Base-by-base conservation (phyloP, 2,329 filamentous ascomycete genomes). In the Penicillium sp. region DNA sequence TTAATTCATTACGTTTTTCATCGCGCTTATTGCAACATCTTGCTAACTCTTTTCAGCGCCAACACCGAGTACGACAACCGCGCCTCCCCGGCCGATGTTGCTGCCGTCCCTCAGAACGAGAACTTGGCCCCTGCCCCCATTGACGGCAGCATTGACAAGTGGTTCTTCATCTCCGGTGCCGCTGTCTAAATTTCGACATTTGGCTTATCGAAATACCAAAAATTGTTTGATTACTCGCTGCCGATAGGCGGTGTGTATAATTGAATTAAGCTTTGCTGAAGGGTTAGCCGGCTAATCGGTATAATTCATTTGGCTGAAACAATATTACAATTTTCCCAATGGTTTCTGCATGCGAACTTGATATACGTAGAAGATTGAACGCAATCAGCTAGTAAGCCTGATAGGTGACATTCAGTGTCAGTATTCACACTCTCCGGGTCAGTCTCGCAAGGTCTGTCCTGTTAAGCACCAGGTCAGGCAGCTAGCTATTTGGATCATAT, bases 121-220 rank as follows among this genome's bases (percentile, higher is more conserved):
- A 87, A 95, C 70, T 81, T 95, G 53, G 74, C 83, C 51, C 85
- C 94, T 56, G 93, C 87, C 62, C 92, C 93, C 70, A 96, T 99
- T 67, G 94, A 99, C 73, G 84, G 85, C 73, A 95, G 87, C 77
- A 96, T 97, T 72, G 94, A 99, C 85, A 99, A 99, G 86, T 99
- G 94, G 94, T 99, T 99, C 88, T 99, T 97, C 86, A 99, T 99
- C 79, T 96, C 91, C 75, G 94, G 94, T 77, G 94, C 94, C 72
- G 90, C 91, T 66, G 82, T 87, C 67, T 93, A 89, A 79, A 66
- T 58, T 26, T 55, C 43, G 28, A 38, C 38, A 33, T 23, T 54
- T 34, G 52, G 41, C 54, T 29, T 45, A 29, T 59, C 44, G 42
- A 56, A 64, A 65, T 64, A 58, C 52, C 57, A 57, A 67, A 67